A percentile compares a stretch with the other conserved stretches of the same genome.
Conservation (phyloP, 305 asterid species). For the Fraxinus sp. region DNA sequence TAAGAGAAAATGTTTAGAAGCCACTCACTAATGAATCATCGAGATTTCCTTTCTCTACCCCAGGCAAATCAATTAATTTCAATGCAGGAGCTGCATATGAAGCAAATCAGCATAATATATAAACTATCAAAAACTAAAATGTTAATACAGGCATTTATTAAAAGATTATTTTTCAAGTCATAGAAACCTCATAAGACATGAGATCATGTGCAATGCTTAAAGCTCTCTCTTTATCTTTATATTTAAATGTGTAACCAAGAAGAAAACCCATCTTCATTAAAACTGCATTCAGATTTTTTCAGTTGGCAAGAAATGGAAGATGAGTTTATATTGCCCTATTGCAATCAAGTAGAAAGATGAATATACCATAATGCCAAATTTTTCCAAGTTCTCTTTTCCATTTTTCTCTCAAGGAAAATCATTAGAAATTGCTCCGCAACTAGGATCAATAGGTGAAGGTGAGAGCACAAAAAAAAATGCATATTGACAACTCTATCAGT, state of each 20-base stretch:
- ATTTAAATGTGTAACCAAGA: not conserved
- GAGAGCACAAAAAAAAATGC: constrained; percentile 16
- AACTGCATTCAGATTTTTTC: not conserved
- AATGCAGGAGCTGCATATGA: constrained; percentile 72
- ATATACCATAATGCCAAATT: not conserved
- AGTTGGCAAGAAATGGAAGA: not conserved
- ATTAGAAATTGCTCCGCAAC: not conserved
- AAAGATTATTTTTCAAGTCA: not conserved
- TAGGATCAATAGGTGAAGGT: not conserved
- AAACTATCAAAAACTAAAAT: not conserved
- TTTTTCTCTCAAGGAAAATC: not conserved
- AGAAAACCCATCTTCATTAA: not conserved
- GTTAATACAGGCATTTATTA: not conserved
- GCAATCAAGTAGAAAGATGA: not conserved
- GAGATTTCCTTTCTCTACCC: constrained; percentile 76
- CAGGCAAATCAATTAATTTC: constrained; percentile 87
- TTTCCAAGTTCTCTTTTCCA: not conserved
- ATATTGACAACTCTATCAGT: not conserved
- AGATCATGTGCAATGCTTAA: not conserved
- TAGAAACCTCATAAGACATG: not conserved
- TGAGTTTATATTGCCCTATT: not conserved
- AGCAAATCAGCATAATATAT: constrained; percentile 19
- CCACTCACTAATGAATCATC: constrained; percentile 81
- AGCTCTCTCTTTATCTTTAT: not conserved
- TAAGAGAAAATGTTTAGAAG: constrained; percentile 13